Percentiles rank a stretch among this genome's conserved stretches.
phyloP scores from a whole-genome alignment of 352 stramenopile genomes.

The Phytophthora crassamura region DNA sequence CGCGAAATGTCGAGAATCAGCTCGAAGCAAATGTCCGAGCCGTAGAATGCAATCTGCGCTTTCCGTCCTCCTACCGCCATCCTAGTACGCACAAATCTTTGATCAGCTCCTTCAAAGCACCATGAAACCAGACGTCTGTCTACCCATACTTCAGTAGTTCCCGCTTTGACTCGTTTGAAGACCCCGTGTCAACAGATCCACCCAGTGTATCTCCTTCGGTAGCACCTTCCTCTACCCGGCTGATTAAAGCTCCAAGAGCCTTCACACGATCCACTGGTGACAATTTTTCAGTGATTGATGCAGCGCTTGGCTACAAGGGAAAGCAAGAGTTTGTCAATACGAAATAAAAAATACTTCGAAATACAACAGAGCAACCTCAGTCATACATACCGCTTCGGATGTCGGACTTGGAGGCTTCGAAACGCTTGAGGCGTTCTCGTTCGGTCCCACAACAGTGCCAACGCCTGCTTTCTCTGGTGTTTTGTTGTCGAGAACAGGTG shows the following conservation, averaged over 20 bases:
- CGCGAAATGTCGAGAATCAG: constrained; percentile 67
- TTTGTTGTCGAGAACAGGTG: constrained; percentile 1
- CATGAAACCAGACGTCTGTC: no score
- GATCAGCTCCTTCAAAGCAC: neutral
- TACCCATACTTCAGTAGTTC: constrained; percentile 65
- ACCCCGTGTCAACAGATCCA: constrained; percentile 26
- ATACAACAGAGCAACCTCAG: neutral
- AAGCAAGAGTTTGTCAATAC: neutral
- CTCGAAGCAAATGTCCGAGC: constrained; percentile 81
- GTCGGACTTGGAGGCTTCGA: constrained; percentile 1
- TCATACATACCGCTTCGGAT: constrained; percentile 25
- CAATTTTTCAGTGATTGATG: constrained; percentile 45
- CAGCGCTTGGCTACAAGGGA: constrained; percentile 10
- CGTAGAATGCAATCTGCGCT: constrained; percentile 80
- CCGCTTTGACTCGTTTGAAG: constrained; percentile 67
- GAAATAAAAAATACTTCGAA: neutral
- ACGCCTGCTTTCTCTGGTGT: neutral
- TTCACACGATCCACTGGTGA: constrained; percentile 64
- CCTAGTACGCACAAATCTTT: constrained; percentile 33
- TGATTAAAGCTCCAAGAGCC: constrained; percentile 58
- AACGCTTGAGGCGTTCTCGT: neutral
- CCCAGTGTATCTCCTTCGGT: constrained; percentile 62
- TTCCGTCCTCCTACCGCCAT: constrained; percentile 73
- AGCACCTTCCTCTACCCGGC: constrained; percentile 67
- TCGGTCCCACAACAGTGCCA: neutral